Conservation (phyloP, 1,284 basidiomycete species). For the Apiotrichum montevideense region DNA sequence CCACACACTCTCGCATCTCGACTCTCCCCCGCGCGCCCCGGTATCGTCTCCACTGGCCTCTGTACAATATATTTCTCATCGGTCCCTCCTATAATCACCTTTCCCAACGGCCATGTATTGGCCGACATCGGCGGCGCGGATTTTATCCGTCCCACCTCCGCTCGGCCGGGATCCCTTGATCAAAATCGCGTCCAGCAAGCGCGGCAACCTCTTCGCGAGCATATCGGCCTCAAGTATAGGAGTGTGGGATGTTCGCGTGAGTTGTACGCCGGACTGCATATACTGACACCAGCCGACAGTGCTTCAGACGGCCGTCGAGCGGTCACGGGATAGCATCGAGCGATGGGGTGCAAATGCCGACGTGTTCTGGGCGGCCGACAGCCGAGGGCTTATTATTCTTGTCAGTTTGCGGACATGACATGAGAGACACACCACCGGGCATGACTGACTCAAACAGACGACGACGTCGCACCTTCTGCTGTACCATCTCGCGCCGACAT, state of each 20-base stretch:
- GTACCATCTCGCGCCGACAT: slow-evolving; percentile 60
- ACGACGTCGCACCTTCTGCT: slow-evolving; percentile 70
- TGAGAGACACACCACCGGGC: slow-evolving; percentile 18
- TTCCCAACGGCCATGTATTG: slow-evolving; percentile 39
- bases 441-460: slow-evolving; percentile 52
- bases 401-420: slow-evolving; percentile 43
- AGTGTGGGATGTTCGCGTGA: slow-evolving; percentile 77
- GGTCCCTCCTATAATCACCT: not conserved
- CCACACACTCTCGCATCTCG: too few relatives aligned
- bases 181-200: slow-evolving; percentile 58
- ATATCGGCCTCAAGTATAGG: slow-evolving; percentile 62
- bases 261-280: slow-evolving; percentile 37
- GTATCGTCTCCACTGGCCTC: too few relatives aligned
- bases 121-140: slow-evolving; percentile 37
- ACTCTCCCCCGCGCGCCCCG: too few relatives aligned
- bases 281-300: slow-evolving; percentile 60
- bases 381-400: slow-evolving; percentile 67
- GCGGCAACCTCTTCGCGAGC: slow-evolving; percentile 70
- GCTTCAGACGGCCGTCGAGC: slow-evolving; percentile 64
- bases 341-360: slow-evolving; percentile 71
- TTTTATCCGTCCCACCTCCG: slow-evolving; percentile 25
- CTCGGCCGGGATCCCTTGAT: slow-evolving; percentile 53
- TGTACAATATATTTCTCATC: too few relatives aligned
- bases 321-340: slow-evolving; percentile 66
- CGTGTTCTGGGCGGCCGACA: slow-evolving; percentile 73